A percentile compares a stretch with the other conserved stretches of the same genome.
These are phyloP conservation scores for Tripterygium wilfordii DNA, from an alignment of 177 flowering plant genomes.

Conservation along the genomic window DNA sequence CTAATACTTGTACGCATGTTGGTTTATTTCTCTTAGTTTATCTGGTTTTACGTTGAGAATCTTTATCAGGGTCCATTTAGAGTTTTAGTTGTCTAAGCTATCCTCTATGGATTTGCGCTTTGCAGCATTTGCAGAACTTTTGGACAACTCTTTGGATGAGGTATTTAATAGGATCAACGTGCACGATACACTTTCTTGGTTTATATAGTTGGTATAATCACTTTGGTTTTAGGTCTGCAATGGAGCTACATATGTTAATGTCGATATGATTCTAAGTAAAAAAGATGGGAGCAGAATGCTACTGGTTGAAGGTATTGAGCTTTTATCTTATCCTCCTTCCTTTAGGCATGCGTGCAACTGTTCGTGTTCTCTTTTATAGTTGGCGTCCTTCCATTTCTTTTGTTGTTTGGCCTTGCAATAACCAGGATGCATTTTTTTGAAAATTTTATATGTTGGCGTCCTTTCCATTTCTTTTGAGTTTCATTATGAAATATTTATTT, in stretches of 20 bases:
- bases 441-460: too few relatives aligned
- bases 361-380: too few relatives aligned
- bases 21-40: neutral
- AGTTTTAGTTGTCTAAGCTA: neutral
- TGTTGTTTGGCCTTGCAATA: too few relatives aligned
- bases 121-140: constrained; percentile 93
- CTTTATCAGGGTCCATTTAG: neutral
- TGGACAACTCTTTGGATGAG: constrained; percentile 87
- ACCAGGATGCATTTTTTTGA: too few relatives aligned
- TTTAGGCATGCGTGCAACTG: too few relatives aligned
- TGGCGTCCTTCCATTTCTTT: too few relatives aligned
- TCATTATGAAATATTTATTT: too few relatives aligned
- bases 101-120: neutral
- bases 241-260: constrained; percentile 77
- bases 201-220: too few relatives aligned
- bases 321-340: neutral
- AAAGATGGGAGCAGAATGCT: constrained; percentile 78
- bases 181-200: too few relatives aligned
- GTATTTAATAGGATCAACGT: too few relatives aligned
- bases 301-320: constrained; percentile 70
- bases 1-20: neutral
- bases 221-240: constrained; percentile 44
- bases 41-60: neutral
- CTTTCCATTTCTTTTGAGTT: too few relatives aligned
- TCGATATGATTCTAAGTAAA: constrained; percentile 61